Base-by-base conservation (phyloP, 768 basidiomycete species). In the Agrocybe pediades region DNA sequence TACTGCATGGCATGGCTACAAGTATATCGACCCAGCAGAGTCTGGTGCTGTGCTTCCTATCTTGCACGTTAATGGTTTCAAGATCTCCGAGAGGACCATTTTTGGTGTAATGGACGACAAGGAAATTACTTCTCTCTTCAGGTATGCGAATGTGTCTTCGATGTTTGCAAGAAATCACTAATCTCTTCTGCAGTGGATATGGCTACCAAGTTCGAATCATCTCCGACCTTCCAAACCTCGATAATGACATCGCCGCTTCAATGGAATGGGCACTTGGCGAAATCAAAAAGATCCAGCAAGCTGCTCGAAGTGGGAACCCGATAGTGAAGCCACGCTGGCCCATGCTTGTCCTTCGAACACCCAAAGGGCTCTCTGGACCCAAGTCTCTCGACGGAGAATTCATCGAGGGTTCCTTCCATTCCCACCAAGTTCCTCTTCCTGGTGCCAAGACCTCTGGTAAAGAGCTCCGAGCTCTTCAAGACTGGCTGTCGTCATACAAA, bases 301-400 rank as follows among this genome's bases (percentile, higher is more conserved):
- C 88, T 0, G 93, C 94, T 16, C 84, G 94, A 42, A 74, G 72
- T 9, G 90, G 89, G 2, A 80, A 85, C 2, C 86, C 92, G 15
- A 84, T 92, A 57, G 75, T 85, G 47, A 95, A 95, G 74, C 94
- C 94, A n/a, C 81, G 90, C 40, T 95, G 91, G 91, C 94, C 94
- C 3, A 80, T 95, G 65, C 74, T 97, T 57, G 81, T 95, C 62
- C 78, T 95, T 41, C 84, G 93, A 41, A 91, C 91, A 1, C 92
- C 92, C 9, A 96, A 96, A 71, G 88, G 92, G 21, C 85, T 81
- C 75, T 76, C 84, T 6, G 87, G 88, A 4, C 90, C 91, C 1
- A 85, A 85, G 58, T 58, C 71, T 19, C 65, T 89, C 24, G 76
- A 83, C 47, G 89, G 85, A n/a, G 82, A 89, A 55, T 82, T 80